phyloP scores from a whole-genome alignment of 1,139 yeast genomes.

The Dujonia santamariae region DNA sequence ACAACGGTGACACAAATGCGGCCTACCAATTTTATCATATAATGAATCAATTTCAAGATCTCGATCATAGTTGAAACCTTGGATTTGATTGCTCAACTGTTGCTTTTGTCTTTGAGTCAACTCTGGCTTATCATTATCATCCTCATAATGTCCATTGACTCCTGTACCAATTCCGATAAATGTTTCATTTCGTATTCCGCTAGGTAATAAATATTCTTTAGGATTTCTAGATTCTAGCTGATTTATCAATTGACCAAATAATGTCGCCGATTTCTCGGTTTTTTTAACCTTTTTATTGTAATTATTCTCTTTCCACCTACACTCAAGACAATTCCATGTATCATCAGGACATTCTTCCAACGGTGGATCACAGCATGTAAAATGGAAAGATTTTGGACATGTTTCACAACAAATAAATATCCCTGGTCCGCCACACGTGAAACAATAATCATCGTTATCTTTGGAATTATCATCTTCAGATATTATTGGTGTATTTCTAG shows the following conservation, averaged over 20 bases:
- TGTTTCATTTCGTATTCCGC: conserved; percentile 58
- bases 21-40: conserved; percentile 61
- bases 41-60: conserved; percentile 63
- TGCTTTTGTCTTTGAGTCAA: conserved; percentile 29
- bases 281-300: too few species aligned
- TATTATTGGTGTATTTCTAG: neutral
- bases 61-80: conserved; percentile 36
- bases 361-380: conserved; percentile 90
- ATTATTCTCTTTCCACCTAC: conserved; percentile 38
- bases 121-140: conserved; percentile 54
- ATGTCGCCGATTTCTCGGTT: conserved; percentile 41
- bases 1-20: conserved; percentile 75
- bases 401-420: conserved; percentile 89
- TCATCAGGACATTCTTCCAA: conserved; percentile 80
- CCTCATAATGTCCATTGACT: conserved; percentile 67
- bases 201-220: conserved; percentile 69
- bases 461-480: conserved; percentile 25
- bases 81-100: conserved; percentile 38
- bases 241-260: conserved; percentile 64
- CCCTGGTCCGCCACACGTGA: conserved; percentile 86
- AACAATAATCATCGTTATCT: conserved; percentile 84
- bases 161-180: conserved; percentile 73
- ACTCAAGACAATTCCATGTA: conserved; percentile 85
- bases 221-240: conserved; percentile 64
- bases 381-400: conserved; percentile 90